These are phyloP conservation scores for Vachellia pachyceras DNA, from an alignment of 306 rosid species.

Conservation along the genomic window DNA sequence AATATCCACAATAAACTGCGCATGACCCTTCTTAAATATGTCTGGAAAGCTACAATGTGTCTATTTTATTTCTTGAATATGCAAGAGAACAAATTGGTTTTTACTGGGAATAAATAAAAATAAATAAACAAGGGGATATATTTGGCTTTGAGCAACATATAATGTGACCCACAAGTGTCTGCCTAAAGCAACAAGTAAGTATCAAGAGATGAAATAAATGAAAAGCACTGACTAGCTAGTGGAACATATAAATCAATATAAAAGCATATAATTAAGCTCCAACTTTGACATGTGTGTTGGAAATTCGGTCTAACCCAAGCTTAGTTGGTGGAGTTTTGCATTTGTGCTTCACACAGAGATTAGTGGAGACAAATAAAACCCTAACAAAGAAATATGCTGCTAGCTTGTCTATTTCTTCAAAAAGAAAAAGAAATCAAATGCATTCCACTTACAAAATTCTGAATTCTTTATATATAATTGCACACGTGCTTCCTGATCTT, in stretches of 20 bases:
- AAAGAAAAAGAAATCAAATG: not conserved
- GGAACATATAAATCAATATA: slow-evolving; percentile 21
- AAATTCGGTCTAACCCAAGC: slow-evolving; percentile 2
- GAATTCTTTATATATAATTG: not conserved
- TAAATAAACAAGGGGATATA: not conserved
- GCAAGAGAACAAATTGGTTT: slow-evolving; percentile 8
- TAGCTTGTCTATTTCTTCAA: not conserved
- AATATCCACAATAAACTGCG: not conserved
- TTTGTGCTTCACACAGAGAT: slow-evolving; percentile 1
- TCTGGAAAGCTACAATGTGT: slow-evolving; percentile 1
- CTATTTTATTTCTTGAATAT: slow-evolving; percentile 33
- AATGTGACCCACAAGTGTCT: not conserved
- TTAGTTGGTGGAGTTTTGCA: slow-evolving; percentile 7
- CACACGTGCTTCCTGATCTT: too few relatives aligned
- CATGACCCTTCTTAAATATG: not conserved
- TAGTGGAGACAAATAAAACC: slow-evolving; percentile 16
- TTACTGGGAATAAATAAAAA: not conserved
- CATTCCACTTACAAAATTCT: not conserved
- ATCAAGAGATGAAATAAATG: slow-evolving; percentile 3
- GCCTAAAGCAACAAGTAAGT: not conserved
- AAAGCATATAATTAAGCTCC: slow-evolving; percentile 28
- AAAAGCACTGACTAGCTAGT: slow-evolving; percentile 16
- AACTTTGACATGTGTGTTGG: not conserved
- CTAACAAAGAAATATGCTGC: slow-evolving; percentile 8
- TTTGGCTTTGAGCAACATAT: slow-evolving; percentile 2